Percentiles rank a stretch among this genome's conserved stretches.
Evolutionary conservation across 306 rosid genomes (phyloP).

Genomic region (Leucaena leucocephala): DNA sequence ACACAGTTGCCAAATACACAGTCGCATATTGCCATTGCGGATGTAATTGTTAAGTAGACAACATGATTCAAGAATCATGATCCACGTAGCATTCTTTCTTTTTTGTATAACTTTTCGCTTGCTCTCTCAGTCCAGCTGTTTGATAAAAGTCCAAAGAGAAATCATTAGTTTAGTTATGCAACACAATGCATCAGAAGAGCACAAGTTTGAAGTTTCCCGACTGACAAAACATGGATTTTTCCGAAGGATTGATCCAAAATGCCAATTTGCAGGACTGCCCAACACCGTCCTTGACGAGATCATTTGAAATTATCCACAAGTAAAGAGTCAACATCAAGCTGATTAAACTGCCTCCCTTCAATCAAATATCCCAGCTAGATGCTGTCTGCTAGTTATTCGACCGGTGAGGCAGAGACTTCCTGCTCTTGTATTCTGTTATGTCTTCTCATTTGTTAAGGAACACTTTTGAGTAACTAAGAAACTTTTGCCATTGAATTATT

Average conservation of each 20-base stretch:
- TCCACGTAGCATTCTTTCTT: background rate
- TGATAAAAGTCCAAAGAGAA: background rate
- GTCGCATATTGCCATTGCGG: too few species aligned
- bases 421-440: background rate
- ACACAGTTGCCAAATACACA: too few species aligned
- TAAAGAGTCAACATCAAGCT: background rate
- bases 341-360: background rate
- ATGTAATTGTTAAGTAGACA: background rate
- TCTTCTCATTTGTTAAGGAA: background rate
- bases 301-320: background rate
- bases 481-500: background rate
- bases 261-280: background rate
- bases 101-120: background rate
- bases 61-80: background rate
- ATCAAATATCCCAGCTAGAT: slow-evolving; percentile 26
- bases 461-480: background rate
- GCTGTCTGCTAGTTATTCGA: background rate
- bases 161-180: slow-evolving; percentile 10
- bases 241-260: background rate
- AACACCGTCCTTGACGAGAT: background rate
- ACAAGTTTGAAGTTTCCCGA: background rate
- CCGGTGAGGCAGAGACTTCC: background rate
- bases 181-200: background rate
- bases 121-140: background rate
- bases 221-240: background rate